Evolutionary conservation across 257 asterid genomes (phyloP).

Genomic region (Mitragyna speciosa): DNA sequence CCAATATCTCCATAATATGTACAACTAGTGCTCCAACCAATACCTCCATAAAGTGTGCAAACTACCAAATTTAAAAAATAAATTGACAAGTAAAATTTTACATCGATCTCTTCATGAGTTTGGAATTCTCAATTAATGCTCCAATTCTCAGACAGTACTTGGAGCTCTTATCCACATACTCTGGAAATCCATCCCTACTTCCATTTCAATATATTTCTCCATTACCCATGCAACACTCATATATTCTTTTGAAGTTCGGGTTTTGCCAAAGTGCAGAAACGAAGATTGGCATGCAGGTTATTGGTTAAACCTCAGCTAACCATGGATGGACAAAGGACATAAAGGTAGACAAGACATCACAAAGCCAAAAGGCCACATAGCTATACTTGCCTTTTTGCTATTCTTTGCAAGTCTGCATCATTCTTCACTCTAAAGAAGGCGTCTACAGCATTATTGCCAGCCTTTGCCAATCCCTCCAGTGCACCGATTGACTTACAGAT

Average conservation of each 20-base stretch:
- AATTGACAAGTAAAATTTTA: background rate
- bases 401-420: constrained; percentile 18
- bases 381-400: constrained; percentile 36
- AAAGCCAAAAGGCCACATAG: background rate
- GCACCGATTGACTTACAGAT: constrained; percentile 45
- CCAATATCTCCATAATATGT: too few species aligned
- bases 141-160: background rate
- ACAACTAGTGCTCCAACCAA: background rate
- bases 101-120: background rate
- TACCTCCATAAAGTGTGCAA: background rate
- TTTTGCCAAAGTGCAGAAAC: background rate
- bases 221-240: background rate
- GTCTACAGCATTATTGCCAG: constrained; percentile 33
- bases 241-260: background rate
- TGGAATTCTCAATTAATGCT: background rate
- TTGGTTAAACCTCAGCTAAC: background rate
- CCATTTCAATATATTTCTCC: background rate
- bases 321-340: background rate
- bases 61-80: background rate
- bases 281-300: background rate
- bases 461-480: constrained; percentile 48
- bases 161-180: background rate
- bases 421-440: constrained; percentile 44
- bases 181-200: background rate
- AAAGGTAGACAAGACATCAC: background rate